Percentiles rank a stretch among this genome's conserved stretches.
Evolutionary conservation across 2,329 filamentous ascomycete species (phyloP).

Genomic region (Mycosphaerella sp.): DNA sequence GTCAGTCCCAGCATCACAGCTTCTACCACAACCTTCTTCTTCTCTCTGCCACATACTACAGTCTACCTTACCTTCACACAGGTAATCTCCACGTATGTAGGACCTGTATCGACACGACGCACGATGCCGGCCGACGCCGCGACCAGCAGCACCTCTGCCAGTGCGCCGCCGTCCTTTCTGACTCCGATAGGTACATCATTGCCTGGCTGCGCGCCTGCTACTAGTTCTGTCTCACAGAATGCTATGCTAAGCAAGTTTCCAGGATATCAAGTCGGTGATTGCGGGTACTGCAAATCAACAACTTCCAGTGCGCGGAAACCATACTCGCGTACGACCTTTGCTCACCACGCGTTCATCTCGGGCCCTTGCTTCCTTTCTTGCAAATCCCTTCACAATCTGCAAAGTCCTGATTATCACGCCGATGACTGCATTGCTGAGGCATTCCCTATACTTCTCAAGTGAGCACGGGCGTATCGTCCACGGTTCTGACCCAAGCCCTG

Average conservation of each 20-base stretch:
- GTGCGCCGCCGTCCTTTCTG: constrained; percentile 26
- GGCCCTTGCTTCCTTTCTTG: not conserved
- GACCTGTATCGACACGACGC: no score
- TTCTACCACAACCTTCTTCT: no score
- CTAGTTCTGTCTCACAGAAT: not conserved
- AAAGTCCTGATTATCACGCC: not conserved
- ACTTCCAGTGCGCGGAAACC: constrained; percentile 43
- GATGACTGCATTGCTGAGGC: not conserved
- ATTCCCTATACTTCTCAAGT: not conserved
- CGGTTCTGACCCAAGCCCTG: constrained; percentile 6
- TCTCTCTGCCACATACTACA: no score
- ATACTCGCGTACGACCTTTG: constrained; percentile 43
- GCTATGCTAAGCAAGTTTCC: constrained; percentile 21
- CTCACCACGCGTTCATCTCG: constrained; percentile 2
- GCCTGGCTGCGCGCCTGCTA: constrained; percentile 9
- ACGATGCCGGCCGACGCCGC: not conserved
- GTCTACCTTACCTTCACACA: not conserved
- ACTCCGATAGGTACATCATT: constrained; percentile 29
- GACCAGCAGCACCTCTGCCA: constrained; percentile 11
- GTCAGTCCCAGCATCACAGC: no score
- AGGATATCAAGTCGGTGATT: constrained; percentile 47
- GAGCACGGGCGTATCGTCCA: not conserved
- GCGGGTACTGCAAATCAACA: constrained; percentile 47
- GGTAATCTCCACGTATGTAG: no score
- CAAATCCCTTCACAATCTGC: not conserved